phyloP scores from a whole-genome alignment of 441 rosid species.

The Pelargonium hybrid region DNA sequence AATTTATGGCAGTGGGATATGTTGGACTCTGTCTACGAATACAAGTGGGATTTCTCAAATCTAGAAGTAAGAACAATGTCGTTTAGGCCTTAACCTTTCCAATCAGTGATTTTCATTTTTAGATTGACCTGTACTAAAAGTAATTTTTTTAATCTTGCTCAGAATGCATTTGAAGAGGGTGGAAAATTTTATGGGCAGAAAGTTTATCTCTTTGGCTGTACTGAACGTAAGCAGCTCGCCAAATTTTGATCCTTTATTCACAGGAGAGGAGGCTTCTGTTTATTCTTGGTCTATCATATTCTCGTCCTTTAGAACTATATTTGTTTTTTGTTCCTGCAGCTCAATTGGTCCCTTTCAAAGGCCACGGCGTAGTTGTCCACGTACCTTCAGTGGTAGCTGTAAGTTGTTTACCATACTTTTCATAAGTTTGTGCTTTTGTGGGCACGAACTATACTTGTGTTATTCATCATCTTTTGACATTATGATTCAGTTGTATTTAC shows the following conservation, averaged over 20 bases:
- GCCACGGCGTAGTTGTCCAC: slow-evolving; percentile 35
- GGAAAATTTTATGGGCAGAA: slow-evolving; percentile 64
- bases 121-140: slow-evolving; percentile 12
- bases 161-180: slow-evolving; percentile 92
- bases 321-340: slow-evolving; percentile 44
- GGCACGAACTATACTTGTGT: too few species aligned
- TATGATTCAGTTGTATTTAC: too few species aligned
- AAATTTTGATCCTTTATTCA: neutral
- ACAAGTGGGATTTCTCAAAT: slow-evolving; percentile 74
- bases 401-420: slow-evolving; percentile 28
- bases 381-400: slow-evolving; percentile 85
- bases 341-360: slow-evolving; percentile 59
- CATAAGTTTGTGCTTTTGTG: neutral
- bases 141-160: slow-evolving; percentile 17
- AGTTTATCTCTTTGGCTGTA: slow-evolving; percentile 73
- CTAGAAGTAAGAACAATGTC: slow-evolving; percentile 53
- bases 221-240: slow-evolving; percentile 71
- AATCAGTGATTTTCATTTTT: neutral
- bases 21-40: slow-evolving; percentile 57
- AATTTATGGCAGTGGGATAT: slow-evolving; percentile 74
- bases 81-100: neutral
- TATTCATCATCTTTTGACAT: neutral
- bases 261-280: neutral
- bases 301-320: slow-evolving; percentile 9
- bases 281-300: neutral